Conservation (phyloP, 495 filamentous ascomycete species). For the Podospora tetraspora region DNA sequence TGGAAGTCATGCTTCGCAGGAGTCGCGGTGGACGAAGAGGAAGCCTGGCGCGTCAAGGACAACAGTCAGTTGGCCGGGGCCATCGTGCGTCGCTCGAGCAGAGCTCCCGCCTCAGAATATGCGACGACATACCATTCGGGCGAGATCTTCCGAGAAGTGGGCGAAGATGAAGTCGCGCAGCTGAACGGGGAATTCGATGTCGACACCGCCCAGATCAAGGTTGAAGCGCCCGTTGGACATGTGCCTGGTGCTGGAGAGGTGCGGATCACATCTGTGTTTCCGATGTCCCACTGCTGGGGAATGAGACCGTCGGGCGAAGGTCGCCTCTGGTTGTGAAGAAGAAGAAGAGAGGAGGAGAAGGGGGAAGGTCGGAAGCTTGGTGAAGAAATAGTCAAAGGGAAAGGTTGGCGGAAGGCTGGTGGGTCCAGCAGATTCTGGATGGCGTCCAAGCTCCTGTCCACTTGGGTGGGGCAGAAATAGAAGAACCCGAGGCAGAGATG, state of each 20-base stretch:
- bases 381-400: neutral
- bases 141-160: constrained; percentile 18
- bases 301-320: constrained; percentile 3
- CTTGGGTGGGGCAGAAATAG: constrained; percentile 9
- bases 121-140: constrained; percentile 26
- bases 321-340: constrained; percentile 8
- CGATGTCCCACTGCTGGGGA: neutral
- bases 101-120: no score
- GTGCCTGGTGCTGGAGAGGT: constrained; percentile 14
- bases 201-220: constrained; percentile 15
- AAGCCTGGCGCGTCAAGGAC: constrained; percentile 44
- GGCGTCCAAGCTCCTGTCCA: constrained; percentile 14
- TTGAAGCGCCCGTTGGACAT: constrained; percentile 25
- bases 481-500: neutral
- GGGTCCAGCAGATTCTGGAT: constrained; percentile 12
- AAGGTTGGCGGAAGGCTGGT: neutral
- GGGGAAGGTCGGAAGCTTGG: neutral
- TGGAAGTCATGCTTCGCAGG: constrained; percentile 69
- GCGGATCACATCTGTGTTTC: constrained; percentile 23
- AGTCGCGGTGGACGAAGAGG: constrained; percentile 61
- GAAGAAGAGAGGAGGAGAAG: constrained; percentile 10
- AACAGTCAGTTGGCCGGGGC: constrained; percentile 12
- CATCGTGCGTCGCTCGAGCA: constrained; percentile 2
- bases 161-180: constrained; percentile 21
- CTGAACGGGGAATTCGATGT: constrained; percentile 17